Base-by-base conservation (phyloP, 352 stramenopile species). In the Pythium sukuiense region DNA sequence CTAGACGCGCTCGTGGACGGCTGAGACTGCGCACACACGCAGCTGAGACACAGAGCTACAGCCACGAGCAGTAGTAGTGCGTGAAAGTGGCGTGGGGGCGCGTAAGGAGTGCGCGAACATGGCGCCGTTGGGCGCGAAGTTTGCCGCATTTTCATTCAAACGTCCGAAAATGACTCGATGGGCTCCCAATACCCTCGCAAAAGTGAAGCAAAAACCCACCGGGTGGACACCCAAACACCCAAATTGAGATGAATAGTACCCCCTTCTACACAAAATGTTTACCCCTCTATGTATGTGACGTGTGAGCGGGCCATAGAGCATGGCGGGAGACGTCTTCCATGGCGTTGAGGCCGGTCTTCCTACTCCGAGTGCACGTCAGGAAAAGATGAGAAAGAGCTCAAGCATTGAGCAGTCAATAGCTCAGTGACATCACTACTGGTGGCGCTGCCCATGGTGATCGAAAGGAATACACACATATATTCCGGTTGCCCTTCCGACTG, bases 211-310 rank as follows among this genome's bases (percentile, higher is more conserved):
- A 61, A 52, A 61, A 61, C 55, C 55, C 55, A 52, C 52, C 39
- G 55, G 55, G 33, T 61, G 55, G 55, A 59, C 30, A 59, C 53
- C 53, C 53, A 59, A 59, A 59, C 14, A 59, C 53, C 53, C 53
- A 59, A 6, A 12, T 12, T 7, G n/a, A 2, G n/a, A n/a, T n/a
- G n/a, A n/a, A n/a, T n/a, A n/a, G n/a, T n/a, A n/a, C n/a, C n/a
- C n/a, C n/a, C n/a, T n/a, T n/a, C n/a, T n/a, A n/a, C n/a, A n/a
- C n/a, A n/a, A n/a, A n/a, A n/a, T n/a, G n/a, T n/a, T n/a, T 55
- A 55, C 43, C 14, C 14, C 35, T 3, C 43, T 30, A 12, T 48
- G 13, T 30, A 20, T 50, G 43, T 14, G 43, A 50, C 43, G 43
- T 49, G 41, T 49, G 41, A 49, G 11, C 20, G 2, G n/a, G n/a